These are phyloP conservation scores for Kickxella alabastrina DNA, from an alignment of 192 early-diverging fungal genomes.

Conservation along the genomic window DNA sequence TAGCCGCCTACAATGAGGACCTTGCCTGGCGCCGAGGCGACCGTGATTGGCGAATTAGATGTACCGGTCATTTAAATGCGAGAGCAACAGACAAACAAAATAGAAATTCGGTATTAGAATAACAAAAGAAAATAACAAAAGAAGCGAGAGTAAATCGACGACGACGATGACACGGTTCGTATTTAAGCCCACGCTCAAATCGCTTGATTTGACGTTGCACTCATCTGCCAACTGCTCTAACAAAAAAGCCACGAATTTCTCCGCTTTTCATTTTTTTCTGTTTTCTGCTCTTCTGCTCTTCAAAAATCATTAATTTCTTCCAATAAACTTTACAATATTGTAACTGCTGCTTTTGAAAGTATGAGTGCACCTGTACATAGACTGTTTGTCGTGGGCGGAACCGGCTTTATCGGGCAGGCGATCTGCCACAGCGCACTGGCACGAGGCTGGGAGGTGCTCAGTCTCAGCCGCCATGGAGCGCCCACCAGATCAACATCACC, in stretches of 20 bases:
- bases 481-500: constrained; percentile 11
- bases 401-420: constrained; percentile 59
- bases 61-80: constrained; percentile 6
- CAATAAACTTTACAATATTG: not conserved
- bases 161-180: too few species aligned
- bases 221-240: too few species aligned
- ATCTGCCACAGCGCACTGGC: constrained; percentile 44
- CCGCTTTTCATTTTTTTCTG: not conserved
- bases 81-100: not conserved
- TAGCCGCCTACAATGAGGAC: constrained; percentile 93
- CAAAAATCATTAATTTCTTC: not conserved
- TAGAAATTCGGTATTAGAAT: not conserved
- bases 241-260: too few species aligned
- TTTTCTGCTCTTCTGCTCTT: not conserved
- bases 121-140: not conserved
- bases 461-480: constrained; percentile 51
- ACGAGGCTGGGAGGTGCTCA: constrained; percentile 51
- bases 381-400: constrained; percentile 61
- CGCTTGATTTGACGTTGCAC: too few species aligned
- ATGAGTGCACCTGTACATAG: constrained; percentile 24
- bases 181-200: too few species aligned
- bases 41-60: constrained; percentile 14
- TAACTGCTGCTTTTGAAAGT: too few species aligned
- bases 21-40: constrained; percentile 92
- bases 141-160: not conserved